Percentiles rank a stretch among this genome's conserved stretches.
These are phyloP conservation scores for Coniella lustricola DNA, from an alignment of 2,329 filamentous ascomycete species.

Conservation along the genomic window DNA sequence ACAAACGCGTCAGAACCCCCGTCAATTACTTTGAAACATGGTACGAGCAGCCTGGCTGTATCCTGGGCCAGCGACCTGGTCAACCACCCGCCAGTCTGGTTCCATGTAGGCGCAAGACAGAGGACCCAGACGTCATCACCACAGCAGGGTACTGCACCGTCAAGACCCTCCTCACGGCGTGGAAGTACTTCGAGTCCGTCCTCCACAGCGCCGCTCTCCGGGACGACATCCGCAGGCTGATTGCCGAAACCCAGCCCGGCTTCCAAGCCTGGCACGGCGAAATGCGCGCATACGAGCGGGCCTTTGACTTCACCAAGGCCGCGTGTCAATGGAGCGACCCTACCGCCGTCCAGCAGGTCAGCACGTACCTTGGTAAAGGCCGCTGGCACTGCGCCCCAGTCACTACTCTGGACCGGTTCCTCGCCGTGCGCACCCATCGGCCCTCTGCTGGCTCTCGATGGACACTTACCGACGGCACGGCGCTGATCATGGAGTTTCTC, in stretches of 20 bases:
- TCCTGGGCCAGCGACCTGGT: too few species aligned
- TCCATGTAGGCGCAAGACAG: neutral
- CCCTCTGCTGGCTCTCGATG: neutral
- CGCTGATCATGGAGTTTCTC: neutral
- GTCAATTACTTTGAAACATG: too few species aligned
- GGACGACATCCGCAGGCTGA: neutral
- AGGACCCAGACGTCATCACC: neutral
- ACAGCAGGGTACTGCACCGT: neutral
- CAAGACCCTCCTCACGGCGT: neutral
- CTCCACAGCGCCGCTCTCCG: neutral
- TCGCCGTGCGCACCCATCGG: neutral
- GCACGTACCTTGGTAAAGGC: neutral
- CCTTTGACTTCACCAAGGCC: neutral
- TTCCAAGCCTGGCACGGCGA: neutral
- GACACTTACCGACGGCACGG: neutral
- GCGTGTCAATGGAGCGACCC: neutral
- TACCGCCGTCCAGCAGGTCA: neutral
- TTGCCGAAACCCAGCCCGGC: neutral
- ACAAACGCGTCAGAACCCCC: neutral
- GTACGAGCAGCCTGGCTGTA: too few species aligned
- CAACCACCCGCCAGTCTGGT: too few species aligned
- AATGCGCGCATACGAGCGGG: neutral
- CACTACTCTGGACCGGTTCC: neutral
- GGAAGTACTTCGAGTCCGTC: neutral
- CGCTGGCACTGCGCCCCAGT: neutral